These are phyloP conservation scores for Acer saccharum DNA, from an alignment of 345 rosid genomes.

Conservation along the genomic window DNA sequence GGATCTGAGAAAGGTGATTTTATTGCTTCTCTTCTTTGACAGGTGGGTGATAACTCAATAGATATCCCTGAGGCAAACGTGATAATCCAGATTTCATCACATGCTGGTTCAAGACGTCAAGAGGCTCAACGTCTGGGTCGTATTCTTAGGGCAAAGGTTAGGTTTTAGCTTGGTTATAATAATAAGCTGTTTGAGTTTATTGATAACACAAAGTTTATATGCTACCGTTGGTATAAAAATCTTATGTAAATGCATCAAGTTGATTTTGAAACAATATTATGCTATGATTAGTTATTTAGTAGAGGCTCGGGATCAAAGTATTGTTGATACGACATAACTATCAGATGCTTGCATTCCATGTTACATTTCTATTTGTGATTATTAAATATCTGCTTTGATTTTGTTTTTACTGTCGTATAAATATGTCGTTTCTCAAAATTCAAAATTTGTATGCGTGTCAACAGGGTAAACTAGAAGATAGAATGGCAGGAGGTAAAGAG, in stretches of 20 bases:
- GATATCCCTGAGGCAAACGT: slow-evolving; percentile 99
- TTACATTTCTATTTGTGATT: not conserved
- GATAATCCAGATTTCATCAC: slow-evolving; percentile 94
- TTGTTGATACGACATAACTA: not conserved
- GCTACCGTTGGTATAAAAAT: not conserved
- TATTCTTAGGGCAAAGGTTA: slow-evolving; percentile 98
- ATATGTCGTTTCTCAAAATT: not conserved
- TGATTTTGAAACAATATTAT: not conserved
- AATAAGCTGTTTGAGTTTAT: not conserved
- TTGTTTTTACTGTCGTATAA: not conserved
- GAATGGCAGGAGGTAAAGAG: slow-evolving; percentile 99
- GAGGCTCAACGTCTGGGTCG: slow-evolving; percentile 98
- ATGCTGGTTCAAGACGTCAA: slow-evolving; percentile 99
- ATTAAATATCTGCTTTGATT: not conserved
- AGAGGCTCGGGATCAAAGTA: not conserved
- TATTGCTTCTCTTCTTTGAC: slow-evolving; percentile 20
- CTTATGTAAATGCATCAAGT: not conserved
- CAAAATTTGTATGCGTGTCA: slow-evolving; percentile 8
- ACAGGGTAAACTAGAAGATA: slow-evolving; percentile 94
- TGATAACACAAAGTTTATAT: not conserved
- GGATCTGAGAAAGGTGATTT: not conserved
- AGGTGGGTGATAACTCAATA: slow-evolving; percentile 99
- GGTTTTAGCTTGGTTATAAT: slow-evolving; percentile 18
- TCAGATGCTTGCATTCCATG: not conserved
- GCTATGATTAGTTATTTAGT: not conserved